These are phyloP conservation scores for Botryosphaeria dothidea DNA, from an alignment of 2,329 filamentous ascomycete genomes.

Conservation along the genomic window DNA sequence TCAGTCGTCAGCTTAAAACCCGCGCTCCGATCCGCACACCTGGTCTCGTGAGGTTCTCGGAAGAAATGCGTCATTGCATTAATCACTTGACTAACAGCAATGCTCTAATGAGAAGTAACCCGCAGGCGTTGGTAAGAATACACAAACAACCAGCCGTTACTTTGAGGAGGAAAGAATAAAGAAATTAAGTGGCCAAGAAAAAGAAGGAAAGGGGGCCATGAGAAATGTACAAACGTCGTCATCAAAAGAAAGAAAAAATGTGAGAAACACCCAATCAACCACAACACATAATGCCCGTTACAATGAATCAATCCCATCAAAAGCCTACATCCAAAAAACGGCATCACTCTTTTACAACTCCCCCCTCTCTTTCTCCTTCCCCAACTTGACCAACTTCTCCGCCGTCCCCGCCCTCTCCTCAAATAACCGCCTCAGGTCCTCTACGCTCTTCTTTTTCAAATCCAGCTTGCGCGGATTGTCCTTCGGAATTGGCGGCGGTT, in stretches of 20 bases:
- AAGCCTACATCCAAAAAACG: neutral
- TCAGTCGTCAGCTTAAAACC: too few species aligned
- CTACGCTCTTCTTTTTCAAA: conserved; percentile 47
- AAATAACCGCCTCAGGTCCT: conserved; percentile 49
- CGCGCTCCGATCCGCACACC: too few species aligned
- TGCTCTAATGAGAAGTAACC: too few species aligned
- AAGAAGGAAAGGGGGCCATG: too few species aligned
- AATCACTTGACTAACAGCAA: too few species aligned
- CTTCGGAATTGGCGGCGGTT: conserved; percentile 27
- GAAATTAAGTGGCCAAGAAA: too few species aligned
- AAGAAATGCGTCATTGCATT: too few species aligned
- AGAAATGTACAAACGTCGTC: too few species aligned
- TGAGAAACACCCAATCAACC: neutral
- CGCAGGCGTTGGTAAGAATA: too few species aligned
- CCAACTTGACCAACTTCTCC: conserved; percentile 31
- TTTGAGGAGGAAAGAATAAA: too few species aligned
- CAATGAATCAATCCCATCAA: neutral
- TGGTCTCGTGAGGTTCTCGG: too few species aligned
- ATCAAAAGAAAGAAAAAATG: neutral
- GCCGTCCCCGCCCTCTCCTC: conserved; percentile 49
- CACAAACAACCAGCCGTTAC: too few species aligned
- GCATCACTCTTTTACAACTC: neutral
- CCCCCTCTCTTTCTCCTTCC: neutral
- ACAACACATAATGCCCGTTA: neutral
- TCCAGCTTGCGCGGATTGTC: conserved; percentile 36